Evolutionary conservation across 75 land plant genomes (phyloP).

Genomic region (Cryptomeria japonica): DNA sequence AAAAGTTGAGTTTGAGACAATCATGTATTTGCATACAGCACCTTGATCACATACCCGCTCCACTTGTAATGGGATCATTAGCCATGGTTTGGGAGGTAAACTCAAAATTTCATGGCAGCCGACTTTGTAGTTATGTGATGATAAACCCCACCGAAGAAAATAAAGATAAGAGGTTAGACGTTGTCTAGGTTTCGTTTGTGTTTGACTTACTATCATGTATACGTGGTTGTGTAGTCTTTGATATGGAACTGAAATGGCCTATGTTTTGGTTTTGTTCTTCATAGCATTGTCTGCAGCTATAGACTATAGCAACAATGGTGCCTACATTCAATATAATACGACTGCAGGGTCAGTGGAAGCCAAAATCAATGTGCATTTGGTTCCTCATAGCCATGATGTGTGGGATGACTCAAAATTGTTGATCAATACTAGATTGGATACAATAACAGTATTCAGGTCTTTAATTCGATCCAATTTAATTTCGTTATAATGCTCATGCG

Average conservation of each 20-base stretch:
- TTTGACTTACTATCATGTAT: neutral
- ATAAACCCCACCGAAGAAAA: too few relatives aligned
- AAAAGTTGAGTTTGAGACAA: too few relatives aligned
- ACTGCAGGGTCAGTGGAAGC: conserved; percentile 51
- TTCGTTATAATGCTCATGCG: too few relatives aligned
- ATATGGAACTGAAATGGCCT: neutral
- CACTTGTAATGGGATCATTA: too few relatives aligned
- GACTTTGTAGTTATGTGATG: too few relatives aligned
- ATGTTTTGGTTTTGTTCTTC: neutral
- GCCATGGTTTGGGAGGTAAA: too few relatives aligned
- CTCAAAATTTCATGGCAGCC: too few relatives aligned
- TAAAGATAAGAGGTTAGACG: neutral
- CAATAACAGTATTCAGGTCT: conserved; percentile 65
- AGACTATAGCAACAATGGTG: neutral
- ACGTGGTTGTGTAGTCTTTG: neutral
- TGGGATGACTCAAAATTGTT: conserved; percentile 84
- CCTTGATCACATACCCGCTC: too few relatives aligned
- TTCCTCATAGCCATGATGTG: conserved; percentile 83
- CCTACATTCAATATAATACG: conserved; percentile 50
- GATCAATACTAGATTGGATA: conserved; percentile 87
- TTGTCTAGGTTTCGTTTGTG: neutral
- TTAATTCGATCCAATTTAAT: too few relatives aligned
- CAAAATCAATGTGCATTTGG: conserved; percentile 81
- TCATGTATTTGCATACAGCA: too few relatives aligned
- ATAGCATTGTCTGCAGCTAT: neutral